Evolutionary conservation across 805 yeast species (phyloP).

Genomic region (Yarrowia keelungensis): DNA sequence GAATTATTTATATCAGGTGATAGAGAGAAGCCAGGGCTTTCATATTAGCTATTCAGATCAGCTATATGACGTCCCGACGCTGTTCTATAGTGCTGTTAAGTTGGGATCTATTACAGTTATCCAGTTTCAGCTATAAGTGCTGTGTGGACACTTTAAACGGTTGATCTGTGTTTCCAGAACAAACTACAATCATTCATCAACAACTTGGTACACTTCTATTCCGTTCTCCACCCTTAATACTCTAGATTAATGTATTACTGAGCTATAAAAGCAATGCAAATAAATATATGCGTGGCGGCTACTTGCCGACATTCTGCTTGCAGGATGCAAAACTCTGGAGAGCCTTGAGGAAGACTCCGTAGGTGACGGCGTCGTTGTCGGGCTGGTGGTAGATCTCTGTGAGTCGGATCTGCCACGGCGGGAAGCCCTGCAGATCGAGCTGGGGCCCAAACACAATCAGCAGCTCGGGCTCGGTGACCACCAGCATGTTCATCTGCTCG

Average conservation of each 20-base stretch:
- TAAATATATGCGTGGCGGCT: slow-evolving; percentile 40
- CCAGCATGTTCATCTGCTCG: slow-evolving; percentile 60
- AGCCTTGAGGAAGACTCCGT: slow-evolving; percentile 73
- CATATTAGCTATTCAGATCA: too few relatives aligned
- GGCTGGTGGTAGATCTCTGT: slow-evolving; percentile 91
- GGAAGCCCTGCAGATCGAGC: slow-evolving; percentile 89
- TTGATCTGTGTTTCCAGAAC: too few relatives aligned
- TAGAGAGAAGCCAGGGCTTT: too few relatives aligned
- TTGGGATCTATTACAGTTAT: too few relatives aligned
- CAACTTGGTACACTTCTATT: too few relatives aligned
- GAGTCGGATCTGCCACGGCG: slow-evolving; percentile 96
- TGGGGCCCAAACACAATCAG: slow-evolving; percentile 84
- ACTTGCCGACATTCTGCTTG: slow-evolving; percentile 89
- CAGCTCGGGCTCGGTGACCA: slow-evolving; percentile 93
- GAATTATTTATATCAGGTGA: too few relatives aligned
- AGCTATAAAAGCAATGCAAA: slow-evolving; percentile 38
- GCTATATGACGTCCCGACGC: too few relatives aligned
- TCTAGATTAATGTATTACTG: slow-evolving; percentile 32
- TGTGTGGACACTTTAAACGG: too few relatives aligned
- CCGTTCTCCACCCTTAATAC: background rate
- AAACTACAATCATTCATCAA: too few relatives aligned
- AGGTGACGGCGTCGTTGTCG: slow-evolving; percentile 77
- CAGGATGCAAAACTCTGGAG: slow-evolving; percentile 66
- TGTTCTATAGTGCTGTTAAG: too few relatives aligned
- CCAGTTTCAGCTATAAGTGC: too few relatives aligned